These are phyloP conservation scores for Backusella tarrabulga DNA, from an alignment of 192 early-diverging fungal species.

Conservation along the genomic window DNA sequence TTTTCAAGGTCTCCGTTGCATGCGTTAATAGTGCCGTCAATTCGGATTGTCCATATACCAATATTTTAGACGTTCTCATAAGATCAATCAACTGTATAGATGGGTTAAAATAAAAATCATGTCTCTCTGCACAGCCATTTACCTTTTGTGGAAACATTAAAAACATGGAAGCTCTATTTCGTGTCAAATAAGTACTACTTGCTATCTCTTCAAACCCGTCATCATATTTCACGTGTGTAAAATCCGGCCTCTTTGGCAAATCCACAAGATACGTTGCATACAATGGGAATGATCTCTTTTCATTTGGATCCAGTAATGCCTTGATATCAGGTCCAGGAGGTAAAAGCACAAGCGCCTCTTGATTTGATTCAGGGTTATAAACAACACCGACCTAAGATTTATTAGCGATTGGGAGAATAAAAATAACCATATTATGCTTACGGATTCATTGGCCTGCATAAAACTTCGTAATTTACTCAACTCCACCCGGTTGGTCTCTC, in stretches of 20 bases:
- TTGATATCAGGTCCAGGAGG: neutral
- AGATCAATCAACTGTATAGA: neutral
- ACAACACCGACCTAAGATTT: neutral
- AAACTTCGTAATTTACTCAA: neutral
- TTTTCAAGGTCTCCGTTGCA: neutral
- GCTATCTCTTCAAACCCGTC: neutral
- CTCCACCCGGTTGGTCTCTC: neutral
- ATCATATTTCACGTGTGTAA: neutral
- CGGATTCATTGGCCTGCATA: neutral
- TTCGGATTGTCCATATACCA: conserved; percentile 2
- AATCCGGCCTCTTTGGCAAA: neutral
- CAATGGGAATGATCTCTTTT: neutral
- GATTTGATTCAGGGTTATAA: neutral
- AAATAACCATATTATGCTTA: neutral
- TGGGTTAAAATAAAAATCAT: neutral
- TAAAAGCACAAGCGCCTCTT: neutral
- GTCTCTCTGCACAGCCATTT: neutral
- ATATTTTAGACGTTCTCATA: neutral
- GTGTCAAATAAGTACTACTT: neutral
- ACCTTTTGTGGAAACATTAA: conserved; percentile 3
- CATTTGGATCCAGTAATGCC: neutral
- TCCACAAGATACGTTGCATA: neutral
- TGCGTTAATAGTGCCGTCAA: neutral
- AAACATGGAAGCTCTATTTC: neutral
- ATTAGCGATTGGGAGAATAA: neutral